Evolutionary conservation across 768 basidiomycete species (phyloP), one percentile per base, ranked within the genome.

Genomic region (Agaricus bisporus): DNA sequence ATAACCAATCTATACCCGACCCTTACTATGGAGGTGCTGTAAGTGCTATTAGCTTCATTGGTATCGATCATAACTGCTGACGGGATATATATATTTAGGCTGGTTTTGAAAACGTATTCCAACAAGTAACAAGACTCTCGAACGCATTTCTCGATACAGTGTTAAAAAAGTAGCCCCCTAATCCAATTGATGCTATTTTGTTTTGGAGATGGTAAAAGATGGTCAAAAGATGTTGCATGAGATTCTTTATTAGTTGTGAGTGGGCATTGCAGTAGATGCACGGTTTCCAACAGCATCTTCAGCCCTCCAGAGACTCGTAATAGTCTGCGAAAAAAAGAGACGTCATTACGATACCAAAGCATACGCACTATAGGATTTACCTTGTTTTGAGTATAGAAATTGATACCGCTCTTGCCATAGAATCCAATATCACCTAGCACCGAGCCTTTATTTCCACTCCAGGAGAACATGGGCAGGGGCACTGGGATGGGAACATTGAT

Each of bases 321-420:
- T 92, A 2, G 95, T 98, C 92, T 91, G 45, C 35, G 50, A 20
- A 35, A 52, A 36, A 60, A 22, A 22, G 22, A 22, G 22, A 22
- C 18, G 42, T 45, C 11, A 59, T 25, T 17, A 49, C 5, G 49
- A 17, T 43, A 14, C 20, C 8, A 20, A 14, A 18, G 37, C 9
- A 22, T 8, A 47, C 10, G 44, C 5, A 35, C n/a, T n/a, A 14
- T 20, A 44, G 14, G 36, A 32, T 61, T 53, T 59, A 82, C 87
- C 83, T 97, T 98, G 68, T 92, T 87, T 68, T 94, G 88, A 3
- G 95, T 98, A 66, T 94, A 98, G 73, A 98, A 98, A 67, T 90
- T 90, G 70, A 98, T 80, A 22, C 91, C 95, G 58, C 89, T 87
- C 51, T 52, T 48, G 20, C 95, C 95, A 61, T 97, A 97, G 73